Evolutionary conservation across 345 rosid species (phyloP).

Genomic region (Turritis glabra): DNA sequence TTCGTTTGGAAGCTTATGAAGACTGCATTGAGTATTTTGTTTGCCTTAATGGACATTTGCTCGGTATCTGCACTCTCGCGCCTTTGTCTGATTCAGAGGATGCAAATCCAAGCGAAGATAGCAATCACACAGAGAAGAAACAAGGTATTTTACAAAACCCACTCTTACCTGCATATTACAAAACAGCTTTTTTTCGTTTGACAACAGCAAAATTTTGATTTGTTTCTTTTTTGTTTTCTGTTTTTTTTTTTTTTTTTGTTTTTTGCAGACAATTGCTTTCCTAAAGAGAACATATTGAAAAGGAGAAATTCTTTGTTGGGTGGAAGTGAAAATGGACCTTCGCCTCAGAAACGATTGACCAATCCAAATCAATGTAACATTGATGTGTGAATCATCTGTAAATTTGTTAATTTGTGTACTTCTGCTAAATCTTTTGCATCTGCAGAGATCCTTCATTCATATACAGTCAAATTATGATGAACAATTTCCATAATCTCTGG

Average conservation of each 20-base stretch:
- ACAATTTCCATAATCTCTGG: not conserved
- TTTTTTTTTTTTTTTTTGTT: not conserved
- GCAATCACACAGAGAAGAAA: conserved; percentile 33
- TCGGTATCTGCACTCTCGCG: conserved; percentile 84
- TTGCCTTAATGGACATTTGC: conserved; percentile 94
- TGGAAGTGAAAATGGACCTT: conserved; percentile 31
- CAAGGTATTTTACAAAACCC: conserved; percentile 30
- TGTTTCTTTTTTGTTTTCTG: not conserved
- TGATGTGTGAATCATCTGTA: conserved; percentile 34
- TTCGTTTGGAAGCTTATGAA: conserved; percentile 85
- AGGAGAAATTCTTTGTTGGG: conserved; percentile 38
- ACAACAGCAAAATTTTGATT: not conserved
- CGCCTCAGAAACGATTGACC: conserved; percentile 32
- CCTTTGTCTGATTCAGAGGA: conserved; percentile 96
- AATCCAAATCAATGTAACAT: conserved; percentile 31
- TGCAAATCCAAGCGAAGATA: conserved; percentile 54
- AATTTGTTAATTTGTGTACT: conserved; percentile 24
- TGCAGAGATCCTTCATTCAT: conserved; percentile 24
- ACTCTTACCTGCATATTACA: not conserved
- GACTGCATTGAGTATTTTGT: conserved; percentile 89
- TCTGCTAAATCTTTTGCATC: conserved; percentile 6
- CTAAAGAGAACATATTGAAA: conserved; percentile 29
- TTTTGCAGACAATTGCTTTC: conserved; percentile 23
- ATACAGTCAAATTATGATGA: conserved; percentile 14
- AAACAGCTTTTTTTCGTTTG: not conserved